Evolutionary conservation across 2,329 filamentous ascomycete species (phyloP), one percentile per base, ranked within the genome.

Genomic region (Fusarium guadeloupense): DNA sequence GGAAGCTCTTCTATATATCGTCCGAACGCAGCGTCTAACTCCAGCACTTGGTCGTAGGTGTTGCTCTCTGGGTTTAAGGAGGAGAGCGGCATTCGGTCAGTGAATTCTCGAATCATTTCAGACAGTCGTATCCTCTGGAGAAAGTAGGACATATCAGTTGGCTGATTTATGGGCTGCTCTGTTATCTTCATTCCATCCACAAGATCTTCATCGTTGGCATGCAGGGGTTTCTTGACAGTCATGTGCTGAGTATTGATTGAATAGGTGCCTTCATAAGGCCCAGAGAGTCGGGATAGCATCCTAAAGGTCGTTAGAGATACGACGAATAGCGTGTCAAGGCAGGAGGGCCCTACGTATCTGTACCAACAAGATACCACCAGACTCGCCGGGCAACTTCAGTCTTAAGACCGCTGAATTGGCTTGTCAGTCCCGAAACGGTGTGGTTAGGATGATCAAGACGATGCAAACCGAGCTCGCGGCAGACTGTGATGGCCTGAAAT

Each of bases 291-390:
- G 25, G 73, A 70, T 9, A 78, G 56, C 58, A 79, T 70, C 69
- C 76, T 78, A 26, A 8, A 9, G 25, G 10, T 19, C 26, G 53
- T 69, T 13, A 69, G 59, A 20, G 7, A 20, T 23, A 5, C 6
- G 16, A 23, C 13, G 23, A 13, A 9, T 8, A 13, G 12, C 2
- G n/a, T 14, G n/a, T 10, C 17, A 20, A 8, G n/a, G 8, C 8
- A 38, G 6, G 16, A 13, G 6, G n/a, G 8, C 39, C 69, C 62
- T 54, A 77, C 78, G 76, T 79, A 55, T 80, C 77, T 5, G 73
- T 76, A 1, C 74, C 68, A 9, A 72, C 72, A 6, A 81, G 67
- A 57, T 79, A 77, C 78, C 78, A 81, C 79, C 78, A 81, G 4
- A 79, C 60, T 39, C 79, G 70, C 16, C 78, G 69, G 34, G 75